Conservation (phyloP, 257 asterid species). For the Henckelia pumila region DNA sequence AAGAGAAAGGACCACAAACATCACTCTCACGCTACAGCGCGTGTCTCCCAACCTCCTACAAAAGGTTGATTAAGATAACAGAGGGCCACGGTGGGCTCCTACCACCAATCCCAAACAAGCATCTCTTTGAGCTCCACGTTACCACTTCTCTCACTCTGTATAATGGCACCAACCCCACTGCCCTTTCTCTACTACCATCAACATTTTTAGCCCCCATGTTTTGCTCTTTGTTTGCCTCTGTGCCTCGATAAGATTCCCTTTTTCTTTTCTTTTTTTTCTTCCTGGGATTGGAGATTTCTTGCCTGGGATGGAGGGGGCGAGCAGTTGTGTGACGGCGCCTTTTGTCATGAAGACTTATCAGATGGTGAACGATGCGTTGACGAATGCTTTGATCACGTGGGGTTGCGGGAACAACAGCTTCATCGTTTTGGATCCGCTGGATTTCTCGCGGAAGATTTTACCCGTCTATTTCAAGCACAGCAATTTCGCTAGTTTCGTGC, state of each 20-base stretch:
- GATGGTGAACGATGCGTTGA: conserved; percentile 71
- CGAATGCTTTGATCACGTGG: conserved; percentile 59
- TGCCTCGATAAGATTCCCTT: not conserved
- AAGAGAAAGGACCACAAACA: not conserved
- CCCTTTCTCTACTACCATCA: conserved; percentile 9
- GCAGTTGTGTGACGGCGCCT: conserved; percentile 40
- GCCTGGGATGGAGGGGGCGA: conserved; percentile 37
- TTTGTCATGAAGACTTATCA: conserved; percentile 82
- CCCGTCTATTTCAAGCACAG: conserved; percentile 81
- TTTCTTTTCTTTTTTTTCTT: no score
- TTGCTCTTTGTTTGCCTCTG: not conserved
- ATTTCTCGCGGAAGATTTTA: conserved; percentile 61
- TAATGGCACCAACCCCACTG: conserved; percentile 25
- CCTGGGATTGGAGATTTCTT: not conserved
- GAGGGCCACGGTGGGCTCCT: no score
- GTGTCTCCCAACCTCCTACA: not conserved
- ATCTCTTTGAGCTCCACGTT: conserved; percentile 29
- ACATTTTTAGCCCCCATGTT: not conserved
- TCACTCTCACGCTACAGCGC: not conserved
- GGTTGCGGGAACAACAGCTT: conserved; percentile 64
- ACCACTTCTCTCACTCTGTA: conserved; percentile 21
- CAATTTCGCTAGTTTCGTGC: conserved; percentile 90
- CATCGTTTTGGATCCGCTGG: conserved; percentile 65
- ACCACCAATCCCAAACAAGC: conserved; percentile 4
- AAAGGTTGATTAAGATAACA: not conserved